Percentiles rank a stretch among this genome's conserved stretches.
Conservation (phyloP, 1,284 basidiomycete species). For the Fomes fomentarius region DNA sequence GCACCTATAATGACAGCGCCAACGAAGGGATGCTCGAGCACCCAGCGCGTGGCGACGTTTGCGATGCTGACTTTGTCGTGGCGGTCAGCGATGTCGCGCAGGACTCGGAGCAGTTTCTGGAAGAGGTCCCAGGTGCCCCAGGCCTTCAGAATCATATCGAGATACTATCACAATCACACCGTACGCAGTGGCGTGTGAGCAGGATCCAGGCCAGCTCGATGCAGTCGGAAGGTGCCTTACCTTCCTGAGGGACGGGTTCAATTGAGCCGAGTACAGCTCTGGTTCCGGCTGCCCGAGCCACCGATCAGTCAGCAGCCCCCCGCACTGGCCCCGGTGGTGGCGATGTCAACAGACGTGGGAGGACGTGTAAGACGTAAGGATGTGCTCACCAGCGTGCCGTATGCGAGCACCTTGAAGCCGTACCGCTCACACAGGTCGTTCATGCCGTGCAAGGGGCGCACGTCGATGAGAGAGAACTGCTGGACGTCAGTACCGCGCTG, state of each 20-base stretch:
- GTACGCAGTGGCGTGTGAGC: neutral
- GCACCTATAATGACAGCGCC: constrained; percentile 76
- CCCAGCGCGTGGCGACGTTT: constrained; percentile 78
- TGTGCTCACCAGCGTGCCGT: constrained; percentile 68
- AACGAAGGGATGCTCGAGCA: constrained; percentile 73
- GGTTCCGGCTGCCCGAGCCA: constrained; percentile 72
- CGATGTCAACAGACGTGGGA: neutral
- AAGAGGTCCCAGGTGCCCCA: constrained; percentile 79
- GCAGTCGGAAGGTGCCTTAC: constrained; percentile 36
- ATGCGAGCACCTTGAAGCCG: constrained; percentile 71
- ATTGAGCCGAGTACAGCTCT: constrained; percentile 59
- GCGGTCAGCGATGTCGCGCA: constrained; percentile 63
- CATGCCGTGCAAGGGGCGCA: constrained; percentile 74
- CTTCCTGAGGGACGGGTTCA: constrained; percentile 79
- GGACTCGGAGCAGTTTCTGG: constrained; percentile 58
- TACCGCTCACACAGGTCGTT: constrained; percentile 71
- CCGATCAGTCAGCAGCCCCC: constrained; percentile 75
- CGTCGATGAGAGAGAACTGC: constrained; percentile 80
- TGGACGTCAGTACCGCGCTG: neutral
- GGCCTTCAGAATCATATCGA: constrained; percentile 73
- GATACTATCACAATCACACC: constrained; percentile 53
- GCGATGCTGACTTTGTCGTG: constrained; percentile 68
- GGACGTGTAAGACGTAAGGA: neutral
- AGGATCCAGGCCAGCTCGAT: too few relatives aligned
- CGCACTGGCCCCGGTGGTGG: constrained; percentile 58